Conservation (phyloP, 1,284 basidiomycete genomes). For the Apiotrichum akiyoshidainum region DNA sequence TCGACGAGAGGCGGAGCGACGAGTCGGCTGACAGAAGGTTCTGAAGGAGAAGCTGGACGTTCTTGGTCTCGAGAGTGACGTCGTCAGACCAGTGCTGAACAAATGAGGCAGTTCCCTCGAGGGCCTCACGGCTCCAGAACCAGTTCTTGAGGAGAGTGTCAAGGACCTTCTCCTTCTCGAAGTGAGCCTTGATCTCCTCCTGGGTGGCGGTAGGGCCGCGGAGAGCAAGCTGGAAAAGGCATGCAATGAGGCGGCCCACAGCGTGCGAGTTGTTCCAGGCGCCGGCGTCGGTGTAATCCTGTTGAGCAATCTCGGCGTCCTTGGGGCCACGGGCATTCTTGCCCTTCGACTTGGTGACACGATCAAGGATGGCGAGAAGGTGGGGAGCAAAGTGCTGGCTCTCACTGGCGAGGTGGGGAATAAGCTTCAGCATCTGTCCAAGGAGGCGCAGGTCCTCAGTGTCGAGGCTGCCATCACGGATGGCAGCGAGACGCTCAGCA, state of each 20-base stretch:
- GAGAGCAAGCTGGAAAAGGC: slow-evolving; percentile 47
- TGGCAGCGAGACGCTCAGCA: slow-evolving; percentile 4
- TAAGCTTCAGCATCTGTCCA: slow-evolving; percentile 33
- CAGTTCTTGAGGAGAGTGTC: slow-evolving; percentile 55
- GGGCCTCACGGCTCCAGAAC: slow-evolving; percentile 58
- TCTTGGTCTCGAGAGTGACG: slow-evolving; percentile 30
- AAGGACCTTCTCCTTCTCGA: slow-evolving; percentile 51
- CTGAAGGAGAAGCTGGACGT: slow-evolving; percentile 25
- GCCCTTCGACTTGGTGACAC: slow-evolving; percentile 6
- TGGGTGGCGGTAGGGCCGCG: slow-evolving; percentile 30
- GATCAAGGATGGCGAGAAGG: slow-evolving; percentile 13
- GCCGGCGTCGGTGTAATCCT: slow-evolving; percentile 26
- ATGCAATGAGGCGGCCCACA: slow-evolving; percentile 24
- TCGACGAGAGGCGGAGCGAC: slow-evolving; percentile 43
- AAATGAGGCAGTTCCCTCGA: slow-evolving; percentile 58
- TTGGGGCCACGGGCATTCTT: background rate
- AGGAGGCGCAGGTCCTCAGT: slow-evolving; percentile 26
- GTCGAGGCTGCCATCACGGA: slow-evolving; percentile 6
- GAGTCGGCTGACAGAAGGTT: slow-evolving; percentile 54
- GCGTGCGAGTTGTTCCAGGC: slow-evolving; percentile 40
- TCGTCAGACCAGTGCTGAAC: slow-evolving; percentile 51
- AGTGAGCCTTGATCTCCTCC: slow-evolving; percentile 18
- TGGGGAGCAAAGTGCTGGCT: slow-evolving; percentile 24
- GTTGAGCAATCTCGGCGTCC: slow-evolving; percentile 6
- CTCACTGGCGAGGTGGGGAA: slow-evolving; percentile 32